Conservation (phyloP, 1,284 basidiomycete genomes). For the Grifola frondosa region DNA sequence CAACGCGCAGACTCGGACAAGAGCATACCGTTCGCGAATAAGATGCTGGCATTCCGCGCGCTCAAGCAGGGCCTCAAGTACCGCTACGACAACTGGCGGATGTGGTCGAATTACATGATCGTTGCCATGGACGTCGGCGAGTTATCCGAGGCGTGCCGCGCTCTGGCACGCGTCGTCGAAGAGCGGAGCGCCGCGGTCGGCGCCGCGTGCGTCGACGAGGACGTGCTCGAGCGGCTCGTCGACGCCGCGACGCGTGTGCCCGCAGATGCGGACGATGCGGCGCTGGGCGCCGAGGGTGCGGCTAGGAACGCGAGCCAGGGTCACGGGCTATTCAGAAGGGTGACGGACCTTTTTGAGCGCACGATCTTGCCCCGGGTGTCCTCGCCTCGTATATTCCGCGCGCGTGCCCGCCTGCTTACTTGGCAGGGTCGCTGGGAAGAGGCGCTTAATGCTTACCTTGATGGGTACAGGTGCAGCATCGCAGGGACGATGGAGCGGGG, state of each 20-base stretch:
- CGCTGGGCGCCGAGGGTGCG: conserved; percentile 25
- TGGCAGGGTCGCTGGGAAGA: conserved; percentile 74
- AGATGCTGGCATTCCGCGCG: conserved; percentile 91
- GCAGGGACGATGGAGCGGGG: conserved; percentile 66
- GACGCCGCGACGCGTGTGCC: conserved; percentile 75
- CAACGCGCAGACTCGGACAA: conserved; percentile 20
- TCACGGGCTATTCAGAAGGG: conserved; percentile 60
- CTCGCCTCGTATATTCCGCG: conserved; percentile 75
- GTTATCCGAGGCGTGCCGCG: conserved; percentile 84
- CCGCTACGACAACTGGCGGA: conserved; percentile 91
- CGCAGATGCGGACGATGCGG: conserved; percentile 38
- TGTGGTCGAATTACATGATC: conserved; percentile 99
- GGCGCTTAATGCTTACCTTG: conserved; percentile 78
- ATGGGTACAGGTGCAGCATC: conserved; percentile 77
- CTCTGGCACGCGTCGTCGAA: conserved; percentile 82
- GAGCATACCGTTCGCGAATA: conserved; percentile 64
- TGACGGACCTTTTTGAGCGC: conserved; percentile 72
- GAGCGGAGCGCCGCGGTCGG: conserved; percentile 70
- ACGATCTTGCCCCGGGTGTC: conserved; percentile 79
- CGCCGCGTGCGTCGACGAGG: conserved; percentile 69
- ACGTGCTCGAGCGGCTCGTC: conserved; percentile 85
- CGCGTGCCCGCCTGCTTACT: conserved; percentile 77
- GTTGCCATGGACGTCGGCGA: conserved; percentile 93
- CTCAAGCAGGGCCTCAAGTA: conserved; percentile 86
- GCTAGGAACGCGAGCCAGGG: conserved; percentile 59